phyloP scores from a whole-genome alignment of 192 early-diverging fungal species.

The Spizellomyces punctatus region DNA sequence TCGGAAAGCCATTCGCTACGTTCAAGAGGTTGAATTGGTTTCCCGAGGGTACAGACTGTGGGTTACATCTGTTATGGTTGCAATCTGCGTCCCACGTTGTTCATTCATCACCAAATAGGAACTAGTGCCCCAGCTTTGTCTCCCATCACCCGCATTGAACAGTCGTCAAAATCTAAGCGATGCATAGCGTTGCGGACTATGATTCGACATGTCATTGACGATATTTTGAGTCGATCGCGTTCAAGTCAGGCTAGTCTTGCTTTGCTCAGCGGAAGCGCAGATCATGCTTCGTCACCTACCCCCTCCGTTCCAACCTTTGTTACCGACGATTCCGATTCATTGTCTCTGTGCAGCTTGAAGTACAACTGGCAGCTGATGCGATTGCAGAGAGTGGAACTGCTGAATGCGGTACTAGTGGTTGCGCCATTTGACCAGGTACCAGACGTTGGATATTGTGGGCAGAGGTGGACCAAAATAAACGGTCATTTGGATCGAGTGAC shows the following conservation, averaged over 20 bases:
- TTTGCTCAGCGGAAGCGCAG: background rate
- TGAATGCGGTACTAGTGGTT: conserved; percentile 1
- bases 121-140: background rate
- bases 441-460: conserved; percentile 1
- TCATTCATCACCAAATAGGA: background rate
- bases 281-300: background rate
- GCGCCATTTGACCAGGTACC: background rate
- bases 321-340: background rate
- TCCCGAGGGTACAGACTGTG: conserved; percentile 4
- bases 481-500: background rate
- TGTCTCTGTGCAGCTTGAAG: background rate
- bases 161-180: background rate
- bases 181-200: background rate
- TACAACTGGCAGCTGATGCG: background rate
- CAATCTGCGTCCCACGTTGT: too few species aligned
- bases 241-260: background rate
- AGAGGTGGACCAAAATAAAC: conserved; percentile 1
- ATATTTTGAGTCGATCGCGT: background rate
- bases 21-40: conserved; percentile 6
- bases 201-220: background rate
- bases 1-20: background rate
- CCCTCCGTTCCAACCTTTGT: background rate
- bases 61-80: background rate
- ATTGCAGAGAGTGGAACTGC: background rate
- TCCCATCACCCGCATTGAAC: conserved; percentile 8